phyloP scores from a whole-genome alignment of 192 early-diverging fungal species.

The Gonapodya sp. region DNA sequence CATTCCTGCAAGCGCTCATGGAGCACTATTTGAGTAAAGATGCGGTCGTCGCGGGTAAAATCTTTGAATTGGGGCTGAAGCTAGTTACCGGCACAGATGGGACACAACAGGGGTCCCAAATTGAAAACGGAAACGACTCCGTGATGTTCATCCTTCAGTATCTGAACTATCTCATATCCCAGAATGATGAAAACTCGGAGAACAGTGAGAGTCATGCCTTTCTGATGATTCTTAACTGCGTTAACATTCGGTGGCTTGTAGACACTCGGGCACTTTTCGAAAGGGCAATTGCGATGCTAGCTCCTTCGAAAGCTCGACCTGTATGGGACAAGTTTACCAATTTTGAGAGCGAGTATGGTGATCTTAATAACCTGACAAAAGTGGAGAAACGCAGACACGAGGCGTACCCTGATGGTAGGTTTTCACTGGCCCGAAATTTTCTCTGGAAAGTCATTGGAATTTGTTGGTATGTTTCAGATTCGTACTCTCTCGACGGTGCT shows the following conservation, averaged over 20 bases:
- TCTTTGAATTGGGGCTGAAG: constrained; percentile 86
- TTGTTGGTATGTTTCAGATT: constrained; percentile 16
- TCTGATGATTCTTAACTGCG: neutral
- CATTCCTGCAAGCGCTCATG: constrained; percentile 56
- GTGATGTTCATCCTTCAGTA: constrained; percentile 62
- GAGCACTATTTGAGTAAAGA: constrained; percentile 89
- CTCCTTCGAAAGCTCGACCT: constrained; percentile 54
- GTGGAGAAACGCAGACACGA: constrained; percentile 69
- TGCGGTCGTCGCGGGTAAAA: constrained; percentile 65
- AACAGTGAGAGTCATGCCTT: constrained; percentile 32
- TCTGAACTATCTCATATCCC: constrained; percentile 73
- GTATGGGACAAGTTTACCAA: constrained; percentile 78
- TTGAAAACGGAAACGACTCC: neutral
- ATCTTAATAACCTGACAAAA: constrained; percentile 60
- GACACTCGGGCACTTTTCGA: constrained; percentile 86
- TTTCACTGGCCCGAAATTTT: neutral
- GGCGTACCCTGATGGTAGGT: constrained; percentile 55
- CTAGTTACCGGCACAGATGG: constrained; percentile 51
- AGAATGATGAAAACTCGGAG: constrained; percentile 70
- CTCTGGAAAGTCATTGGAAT: neutral
- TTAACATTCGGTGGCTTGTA: constrained; percentile 11
- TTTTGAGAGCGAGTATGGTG: constrained; percentile 83
- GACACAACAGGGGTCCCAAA: constrained; percentile 23
- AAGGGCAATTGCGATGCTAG: constrained; percentile 61
- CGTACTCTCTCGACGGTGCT: constrained; percentile 12